A percentile compares a stretch with the other conserved stretches of the same genome.
phyloP scores from a whole-genome alignment of 148 eudicot genomes.

The Amaranthus cruentus region DNA sequence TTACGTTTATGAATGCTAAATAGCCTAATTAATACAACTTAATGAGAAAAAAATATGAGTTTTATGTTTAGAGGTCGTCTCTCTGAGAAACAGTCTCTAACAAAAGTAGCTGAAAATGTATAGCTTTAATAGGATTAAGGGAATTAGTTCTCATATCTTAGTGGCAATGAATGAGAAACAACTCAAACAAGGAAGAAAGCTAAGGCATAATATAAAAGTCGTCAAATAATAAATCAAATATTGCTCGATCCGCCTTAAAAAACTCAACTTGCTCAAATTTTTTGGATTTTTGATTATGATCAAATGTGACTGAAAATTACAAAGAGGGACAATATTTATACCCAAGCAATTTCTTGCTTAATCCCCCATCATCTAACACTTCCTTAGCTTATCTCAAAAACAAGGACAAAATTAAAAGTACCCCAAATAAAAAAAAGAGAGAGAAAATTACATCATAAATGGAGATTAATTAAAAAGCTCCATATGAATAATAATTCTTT shows the following conservation, averaged over 20 bases:
- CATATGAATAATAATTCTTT: background rate
- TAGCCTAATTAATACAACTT: too few species aligned
- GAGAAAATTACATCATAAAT: background rate
- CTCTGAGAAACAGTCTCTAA: too few species aligned
- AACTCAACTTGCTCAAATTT: background rate
- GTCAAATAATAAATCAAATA: too few species aligned
- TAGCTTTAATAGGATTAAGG: background rate
- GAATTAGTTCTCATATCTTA: background rate
- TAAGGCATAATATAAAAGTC: too few species aligned
- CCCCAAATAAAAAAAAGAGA: background rate
- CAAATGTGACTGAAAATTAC: constrained; percentile 27
- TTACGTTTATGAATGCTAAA: too few species aligned
- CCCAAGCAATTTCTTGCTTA: constrained; percentile 20
- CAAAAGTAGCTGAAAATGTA: too few species aligned
- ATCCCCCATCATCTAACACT: constrained; percentile 3
- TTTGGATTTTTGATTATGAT: constrained; percentile 6
- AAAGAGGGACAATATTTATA: constrained; percentile 29
- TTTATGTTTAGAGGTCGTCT: too few species aligned
- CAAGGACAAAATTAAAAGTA: constrained; percentile 3
- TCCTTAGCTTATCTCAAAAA: constrained; percentile 15
- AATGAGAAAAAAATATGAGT: too few species aligned
- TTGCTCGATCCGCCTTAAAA: background rate
- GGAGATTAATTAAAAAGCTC: constrained; percentile 5
- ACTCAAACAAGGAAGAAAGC: too few species aligned
- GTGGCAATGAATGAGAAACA: background rate